Evolutionary conservation across 1,284 basidiomycete genomes (phyloP), one percentile per base, ranked within the genome.

Genomic region (Mycena citricolor): DNA sequence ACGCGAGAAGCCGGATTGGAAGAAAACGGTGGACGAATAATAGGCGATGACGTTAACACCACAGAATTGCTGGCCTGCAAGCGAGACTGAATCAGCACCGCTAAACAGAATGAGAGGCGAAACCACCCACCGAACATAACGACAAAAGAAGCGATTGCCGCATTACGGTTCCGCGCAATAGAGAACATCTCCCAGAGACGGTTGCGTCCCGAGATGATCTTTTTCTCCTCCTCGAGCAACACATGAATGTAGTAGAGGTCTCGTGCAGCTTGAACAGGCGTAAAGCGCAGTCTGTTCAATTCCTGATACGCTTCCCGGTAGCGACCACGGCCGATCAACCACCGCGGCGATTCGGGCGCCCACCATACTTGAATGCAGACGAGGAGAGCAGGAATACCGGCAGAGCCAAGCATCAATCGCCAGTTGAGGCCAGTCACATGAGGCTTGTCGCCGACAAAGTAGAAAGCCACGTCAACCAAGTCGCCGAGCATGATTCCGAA

Each of bases 161-260:
- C 89, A 39, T 87, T 74, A 47, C 87, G 72, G 61, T 55, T 55
- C 41, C 55, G 17, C 22, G 50, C 29, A 20, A 56, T 30, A 4
- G 53, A 32, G 25, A 51, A 38, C 45, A 56, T 44, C 44, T 56
- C 55, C 31, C 33, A 34, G 19, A 54, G 39, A 20, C 28, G 22
- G 32, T 45, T 24, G 30, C 36, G 35, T 24, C 49, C 44, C 8
- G 22, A 35, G 17, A 12, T 31, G 29, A 85, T 68, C 52, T 77
- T 65, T 11, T 66, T 58, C 67, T 90, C 88, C n/a, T 71, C 71
- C 58, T 83, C 74, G 8, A 86, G 68, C 7, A 76, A 62, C 13
- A 77, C 71, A 54, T 86, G 77, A 44, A 86, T 83, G 56, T 86
- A 78, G 61, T 76, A 82, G 16, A 85, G 61, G 54, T 86, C 83